Conservation (phyloP, 352 stramenopile genomes). For the Phytophthora macrochlamydospora region DNA sequence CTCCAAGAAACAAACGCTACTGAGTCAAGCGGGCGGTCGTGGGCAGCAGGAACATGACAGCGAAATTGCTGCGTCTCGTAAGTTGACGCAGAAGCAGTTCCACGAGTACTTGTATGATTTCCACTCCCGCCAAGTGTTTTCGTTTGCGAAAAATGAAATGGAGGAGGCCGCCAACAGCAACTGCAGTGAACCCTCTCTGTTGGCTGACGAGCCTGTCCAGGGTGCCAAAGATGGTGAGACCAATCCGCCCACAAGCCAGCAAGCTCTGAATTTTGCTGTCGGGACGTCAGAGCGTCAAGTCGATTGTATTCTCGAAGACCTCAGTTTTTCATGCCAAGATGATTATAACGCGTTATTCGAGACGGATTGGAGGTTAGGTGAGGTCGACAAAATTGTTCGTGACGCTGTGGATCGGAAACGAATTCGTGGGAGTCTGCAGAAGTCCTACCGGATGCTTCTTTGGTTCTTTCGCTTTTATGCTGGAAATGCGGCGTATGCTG, state of each 20-base stretch:
- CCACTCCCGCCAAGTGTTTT: constrained; percentile 65
- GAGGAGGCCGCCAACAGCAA: constrained; percentile 11
- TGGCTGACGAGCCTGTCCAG: not conserved
- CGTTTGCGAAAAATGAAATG: constrained; percentile 28
- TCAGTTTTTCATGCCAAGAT: constrained; percentile 27
- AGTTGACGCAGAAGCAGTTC: constrained; percentile 40
- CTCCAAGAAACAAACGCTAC: constrained; percentile 14
- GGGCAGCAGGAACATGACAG: constrained; percentile 5
- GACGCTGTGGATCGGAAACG: constrained; percentile 72
- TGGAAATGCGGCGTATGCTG: constrained; percentile 23
- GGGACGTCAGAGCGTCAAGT: constrained; percentile 6
- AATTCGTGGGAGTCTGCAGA: constrained; percentile 46
- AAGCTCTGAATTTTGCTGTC: not conserved
- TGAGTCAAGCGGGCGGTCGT: constrained; percentile 1
- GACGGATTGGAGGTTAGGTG: constrained; percentile 51
- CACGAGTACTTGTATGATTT: constrained; percentile 66
- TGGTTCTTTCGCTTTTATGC: constrained; percentile 72
- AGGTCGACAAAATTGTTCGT: constrained; percentile 59
- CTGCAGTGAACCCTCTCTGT: not conserved
- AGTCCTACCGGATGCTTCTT: constrained; percentile 61
- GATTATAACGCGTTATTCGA: constrained; percentile 60
- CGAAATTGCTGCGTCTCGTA: constrained; percentile 3
- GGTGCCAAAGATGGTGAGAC: not conserved
- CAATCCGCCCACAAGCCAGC: no score
- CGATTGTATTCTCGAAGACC: constrained; percentile 37